Evolutionary conservation across 768 basidiomycete species (phyloP).

Genomic region (Hericium coralloides): DNA sequence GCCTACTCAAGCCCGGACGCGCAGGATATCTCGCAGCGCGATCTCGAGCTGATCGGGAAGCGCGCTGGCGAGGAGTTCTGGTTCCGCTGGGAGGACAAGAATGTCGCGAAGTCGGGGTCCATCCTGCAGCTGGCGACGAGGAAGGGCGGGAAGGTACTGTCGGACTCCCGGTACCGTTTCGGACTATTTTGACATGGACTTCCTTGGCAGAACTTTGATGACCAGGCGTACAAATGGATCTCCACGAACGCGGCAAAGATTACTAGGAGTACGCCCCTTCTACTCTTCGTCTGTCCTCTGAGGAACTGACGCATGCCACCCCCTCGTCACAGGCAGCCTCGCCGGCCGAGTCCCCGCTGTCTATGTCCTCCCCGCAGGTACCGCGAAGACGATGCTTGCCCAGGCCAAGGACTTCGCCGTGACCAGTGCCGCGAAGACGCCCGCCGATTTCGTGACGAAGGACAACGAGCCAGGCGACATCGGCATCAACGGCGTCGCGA

Average conservation of each 20-base stretch:
- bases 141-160: neutral
- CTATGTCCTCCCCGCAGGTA: slow-evolving; percentile 2
- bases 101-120: neutral
- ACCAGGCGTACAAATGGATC: slow-evolving; percentile 7
- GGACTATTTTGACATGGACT: too few relatives aligned
- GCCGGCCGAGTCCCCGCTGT: neutral
- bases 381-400: neutral
- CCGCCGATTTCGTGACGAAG: slow-evolving; percentile 1
- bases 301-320: too few relatives aligned
- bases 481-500: neutral
- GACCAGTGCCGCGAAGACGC: neutral
- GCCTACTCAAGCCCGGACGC: neutral
- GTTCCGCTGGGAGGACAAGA: slow-evolving; percentile 2
- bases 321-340: neutral
- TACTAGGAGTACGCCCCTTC: neutral
- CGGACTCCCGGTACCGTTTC: neutral
- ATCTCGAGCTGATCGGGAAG: neutral
- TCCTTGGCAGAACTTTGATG: slow-evolving; percentile 1
- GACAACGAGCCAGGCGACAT: slow-evolving; percentile 2
- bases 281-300: neutral
- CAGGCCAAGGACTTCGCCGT: neutral
- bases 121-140: neutral
- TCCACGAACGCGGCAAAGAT: neutral
- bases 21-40: neutral
- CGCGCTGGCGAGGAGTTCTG: slow-evolving; percentile 1